Evolutionary conservation across 805 yeast genomes (phyloP), one percentile per base, ranked within the genome.

Genomic region (Cyberlindnera maritima): DNA sequence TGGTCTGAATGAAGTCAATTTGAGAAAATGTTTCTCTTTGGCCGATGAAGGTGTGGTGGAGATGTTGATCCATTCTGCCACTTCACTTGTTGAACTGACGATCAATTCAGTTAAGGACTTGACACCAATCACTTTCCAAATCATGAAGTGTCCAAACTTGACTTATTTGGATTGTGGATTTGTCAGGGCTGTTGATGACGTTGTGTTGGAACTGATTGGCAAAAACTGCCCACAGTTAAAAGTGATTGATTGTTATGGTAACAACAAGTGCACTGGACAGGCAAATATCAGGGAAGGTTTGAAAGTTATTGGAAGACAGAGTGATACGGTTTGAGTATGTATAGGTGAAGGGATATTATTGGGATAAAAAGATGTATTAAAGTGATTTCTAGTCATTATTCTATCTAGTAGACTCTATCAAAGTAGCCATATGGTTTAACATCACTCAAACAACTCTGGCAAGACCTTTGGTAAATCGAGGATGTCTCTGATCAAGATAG

Each of bases 161-260:
- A 80, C 88, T 0, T 75, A 79, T 29, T 56, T 88, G 15, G 94
- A 92, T 62, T 60, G 82, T 13, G 95, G 97, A 0, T 92, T 92
- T 65, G 87, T 89, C 3, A 71, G 95, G 34, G 71, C 80, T 18
- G 76, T 88, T 12, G 89, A 89, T 60, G 88, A 92, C 63, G 75
- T 72, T 17, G 75, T 80, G 0, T 62, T 91, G n/a, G 77, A 76
- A 21, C 58, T 75, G 25, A 55, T 89, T 18, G 75, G 85, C 3
- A 66, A 74, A 23, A 72, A 76, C 11, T 87, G 94, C 52, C 76
- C 81, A 0, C 77, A 77, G 39, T 65, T 92, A 47, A 72, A 75
- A 39, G 72, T 86, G 14, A 61, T 92, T 46, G 95, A 88, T 57
- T 91, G 88, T 14, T 89, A 83, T 62, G 97, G 97, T 1, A 73